Evolutionary conservation across 108 stramenopile species (phyloP), one percentile per base, ranked within the genome.

Genomic region (Pseudonitzschia multistriata): DNA sequence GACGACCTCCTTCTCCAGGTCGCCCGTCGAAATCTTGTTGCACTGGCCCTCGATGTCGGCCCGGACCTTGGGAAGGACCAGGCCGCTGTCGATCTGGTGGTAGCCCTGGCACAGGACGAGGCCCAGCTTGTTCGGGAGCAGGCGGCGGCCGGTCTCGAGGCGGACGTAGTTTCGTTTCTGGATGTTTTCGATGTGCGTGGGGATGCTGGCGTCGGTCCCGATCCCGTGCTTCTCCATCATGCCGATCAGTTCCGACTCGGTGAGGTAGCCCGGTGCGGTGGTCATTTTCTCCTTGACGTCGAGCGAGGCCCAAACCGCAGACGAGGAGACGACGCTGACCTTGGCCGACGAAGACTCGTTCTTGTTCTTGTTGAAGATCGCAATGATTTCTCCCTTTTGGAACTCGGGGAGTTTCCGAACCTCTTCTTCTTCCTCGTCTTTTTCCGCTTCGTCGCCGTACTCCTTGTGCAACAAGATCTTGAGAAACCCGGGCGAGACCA

Each of bases 161-260:
- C 77, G 77, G 8, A 89, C 93, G 52, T 97, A 97, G 53, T 92
- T 91, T 31, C 96, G 73, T 42, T 90, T 92, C 30, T 81, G 67
- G 61, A 97, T 88, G 56, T 97, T 97, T 65, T 97, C 85, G 64
- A 97, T 96, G 65, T 97, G 96, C 10, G 93, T 89, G 11, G 87
- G 71, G 24, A 92, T 90, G 30, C 80, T 83, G 0, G 90, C 92
- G 72, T 92, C 90, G 0, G 90, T 87, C 1, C 96, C 94, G 54
- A 97, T 97, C 4, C 94, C 94, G 70, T 97, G 74, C 39, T 87
- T 86, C 70, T 97, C 96, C 96, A 97, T 97, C 66, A 78, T 68
- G 4, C 78, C 76, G 64, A 97, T 97, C 64, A 97, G 74, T 60
- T 95, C 92, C 14, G 85, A 87, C 62, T 97, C 96, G 27, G 92